These are phyloP conservation scores for Fusarium xyrophilum DNA, from an alignment of 2,329 filamentous ascomycete species.

Conservation along the genomic window DNA sequence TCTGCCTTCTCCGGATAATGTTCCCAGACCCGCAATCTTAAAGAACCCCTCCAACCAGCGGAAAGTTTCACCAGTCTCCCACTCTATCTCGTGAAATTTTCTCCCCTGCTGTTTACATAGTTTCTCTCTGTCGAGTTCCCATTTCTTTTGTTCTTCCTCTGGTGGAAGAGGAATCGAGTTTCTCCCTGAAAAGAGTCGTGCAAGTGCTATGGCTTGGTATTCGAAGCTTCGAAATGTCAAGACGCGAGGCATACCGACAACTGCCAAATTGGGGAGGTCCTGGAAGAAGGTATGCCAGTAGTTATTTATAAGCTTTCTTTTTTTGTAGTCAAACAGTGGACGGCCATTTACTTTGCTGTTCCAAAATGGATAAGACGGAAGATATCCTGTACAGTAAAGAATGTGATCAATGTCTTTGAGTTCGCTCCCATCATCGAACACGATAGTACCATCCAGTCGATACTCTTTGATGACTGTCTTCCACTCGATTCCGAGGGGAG, in stretches of 20 bases:
- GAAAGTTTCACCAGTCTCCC: conserved; percentile 59
- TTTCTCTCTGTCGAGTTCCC: conserved; percentile 53
- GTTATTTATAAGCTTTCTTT: conserved; percentile 51
- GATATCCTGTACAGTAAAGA: conserved; percentile 55
- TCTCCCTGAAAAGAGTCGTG: conserved; percentile 55
- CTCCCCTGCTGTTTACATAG: conserved; percentile 41
- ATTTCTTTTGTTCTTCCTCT: conserved; percentile 49
- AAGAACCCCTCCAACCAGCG: conserved; percentile 56
- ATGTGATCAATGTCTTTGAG: conserved; percentile 49
- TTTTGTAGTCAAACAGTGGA: conserved; percentile 57
- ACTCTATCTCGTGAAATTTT: conserved; percentile 61
- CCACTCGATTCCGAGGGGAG: conserved; percentile 58
- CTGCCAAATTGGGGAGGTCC: conserved; percentile 55
- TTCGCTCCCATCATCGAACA: conserved; percentile 49
- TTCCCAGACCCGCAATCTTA: conserved; percentile 56
- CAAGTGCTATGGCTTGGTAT: conserved; percentile 62
- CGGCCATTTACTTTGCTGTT: conserved; percentile 54
- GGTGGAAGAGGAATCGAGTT: conserved; percentile 50
- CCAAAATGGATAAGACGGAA: conserved; percentile 57
- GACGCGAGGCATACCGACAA: conserved; percentile 59
- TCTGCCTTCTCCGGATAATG: conserved; percentile 55
- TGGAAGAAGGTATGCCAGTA: conserved; percentile 63
- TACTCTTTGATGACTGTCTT: conserved; percentile 59
- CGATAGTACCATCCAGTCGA: conserved; percentile 50
- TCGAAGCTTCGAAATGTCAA: conserved; percentile 63